phyloP scores from a whole-genome alignment of 2,329 filamentous ascomycete species.

The Emmonsiellopsis sp. region DNA sequence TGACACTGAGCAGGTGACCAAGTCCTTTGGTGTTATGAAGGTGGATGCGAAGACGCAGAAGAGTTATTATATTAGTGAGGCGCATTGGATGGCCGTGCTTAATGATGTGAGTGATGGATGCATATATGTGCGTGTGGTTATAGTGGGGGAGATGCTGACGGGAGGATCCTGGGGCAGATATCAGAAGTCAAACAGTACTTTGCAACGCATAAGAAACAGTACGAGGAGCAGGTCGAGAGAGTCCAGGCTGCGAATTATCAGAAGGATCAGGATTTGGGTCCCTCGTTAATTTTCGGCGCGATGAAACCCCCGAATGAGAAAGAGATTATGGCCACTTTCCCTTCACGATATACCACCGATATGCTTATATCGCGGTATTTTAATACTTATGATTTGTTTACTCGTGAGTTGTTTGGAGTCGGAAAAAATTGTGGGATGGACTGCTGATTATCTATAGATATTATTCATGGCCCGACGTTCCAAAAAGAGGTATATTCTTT shows the following conservation, averaged over 20 bases:
- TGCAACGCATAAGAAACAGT: constrained; percentile 72
- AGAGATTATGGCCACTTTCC: constrained; percentile 72
- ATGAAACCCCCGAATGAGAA: constrained; percentile 59
- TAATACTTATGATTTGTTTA: constrained; percentile 63
- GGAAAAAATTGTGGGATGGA: background rate
- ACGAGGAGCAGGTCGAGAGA: constrained; percentile 71
- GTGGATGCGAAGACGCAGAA: constrained; percentile 67
- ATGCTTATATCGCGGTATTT: constrained; percentile 84
- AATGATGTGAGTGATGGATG: constrained; percentile 46
- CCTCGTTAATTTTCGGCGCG: constrained; percentile 70
- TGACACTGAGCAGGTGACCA: constrained; percentile 61
- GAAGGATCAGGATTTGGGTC: constrained; percentile 46
- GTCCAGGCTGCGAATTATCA: constrained; percentile 56
- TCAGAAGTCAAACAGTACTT: constrained; percentile 93
- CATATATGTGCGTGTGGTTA: background rate
- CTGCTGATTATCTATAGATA: constrained; percentile 40
- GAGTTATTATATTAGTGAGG: constrained; percentile 71
- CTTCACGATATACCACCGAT: constrained; percentile 72
- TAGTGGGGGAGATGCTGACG: background rate
- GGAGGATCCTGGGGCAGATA: constrained; percentile 44
- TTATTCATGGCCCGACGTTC: constrained; percentile 79
- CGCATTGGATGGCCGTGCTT: constrained; percentile 74
- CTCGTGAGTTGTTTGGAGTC: constrained; percentile 38
- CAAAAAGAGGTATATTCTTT: constrained; percentile 52
- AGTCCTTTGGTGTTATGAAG: constrained; percentile 72